Conservation (phyloP, 164 flowering plant genomes). For the Pachysandra terminalis region DNA sequence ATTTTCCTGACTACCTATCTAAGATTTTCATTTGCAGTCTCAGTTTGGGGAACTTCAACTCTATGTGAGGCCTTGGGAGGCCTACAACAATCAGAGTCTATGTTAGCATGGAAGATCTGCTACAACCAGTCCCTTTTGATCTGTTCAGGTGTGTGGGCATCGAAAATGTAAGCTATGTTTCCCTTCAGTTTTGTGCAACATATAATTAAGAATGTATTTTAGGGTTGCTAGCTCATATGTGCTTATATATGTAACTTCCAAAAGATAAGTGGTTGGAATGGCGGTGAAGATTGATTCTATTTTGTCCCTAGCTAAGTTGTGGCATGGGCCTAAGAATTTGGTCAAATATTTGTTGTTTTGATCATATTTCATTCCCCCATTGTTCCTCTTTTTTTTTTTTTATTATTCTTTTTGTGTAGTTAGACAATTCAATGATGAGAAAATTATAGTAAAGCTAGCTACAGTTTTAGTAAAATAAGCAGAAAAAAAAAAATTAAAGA, state of each 20-base stretch:
- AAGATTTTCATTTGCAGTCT: slow-evolving; percentile 17
- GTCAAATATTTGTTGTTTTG: too few relatives aligned
- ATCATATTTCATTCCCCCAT: too few relatives aligned
- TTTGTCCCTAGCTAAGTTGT: too few relatives aligned
- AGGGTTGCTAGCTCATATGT: not conserved
- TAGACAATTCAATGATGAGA: too few relatives aligned
- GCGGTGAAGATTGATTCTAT: too few relatives aligned
- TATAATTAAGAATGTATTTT: not conserved
- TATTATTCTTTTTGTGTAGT: too few relatives aligned
- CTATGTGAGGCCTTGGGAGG: slow-evolving; percentile 27
- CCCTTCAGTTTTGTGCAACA: not conserved
- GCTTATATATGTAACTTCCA: not conserved
- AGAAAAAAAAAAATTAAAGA: too few relatives aligned
- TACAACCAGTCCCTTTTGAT: too few relatives aligned
- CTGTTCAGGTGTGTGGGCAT: not conserved
- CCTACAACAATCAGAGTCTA: slow-evolving; percentile 13
- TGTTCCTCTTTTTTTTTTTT: too few relatives aligned
- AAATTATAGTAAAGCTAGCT: too few relatives aligned
- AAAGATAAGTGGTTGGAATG: not conserved
- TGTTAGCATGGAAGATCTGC: not conserved
- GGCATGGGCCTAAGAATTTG: too few relatives aligned
- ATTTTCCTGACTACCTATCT: slow-evolving; percentile 1
- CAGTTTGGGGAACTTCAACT: slow-evolving; percentile 19
- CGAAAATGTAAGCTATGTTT: not conserved
- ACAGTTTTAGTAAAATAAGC: too few relatives aligned